Evolutionary conservation across 805 yeast species (phyloP), one percentile per base, ranked within the genome.

Genomic region (Yamadazyma akitaensis): DNA sequence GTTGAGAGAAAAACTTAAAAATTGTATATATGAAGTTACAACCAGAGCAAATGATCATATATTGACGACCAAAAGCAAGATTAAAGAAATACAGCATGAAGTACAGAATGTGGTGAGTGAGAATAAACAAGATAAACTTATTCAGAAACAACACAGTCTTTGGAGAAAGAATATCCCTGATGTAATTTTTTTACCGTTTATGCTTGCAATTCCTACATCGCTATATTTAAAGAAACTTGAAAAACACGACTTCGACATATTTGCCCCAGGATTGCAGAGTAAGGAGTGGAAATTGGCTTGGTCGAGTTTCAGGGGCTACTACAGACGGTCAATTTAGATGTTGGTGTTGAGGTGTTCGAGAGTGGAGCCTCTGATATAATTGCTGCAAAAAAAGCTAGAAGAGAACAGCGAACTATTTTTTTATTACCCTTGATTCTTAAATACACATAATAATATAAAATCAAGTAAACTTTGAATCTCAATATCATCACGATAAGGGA

Each of bases 1-100:
- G n/a, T 53, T 61, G 2, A 51, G 58, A 25, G 70, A 67, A 8
- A 64, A 63, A 44, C 55, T 85, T 47, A 76, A 77, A 49, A 81
- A 83, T 56, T 79, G 82, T 8, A 71, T 85, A 1, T 88, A 76
- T 57, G 88, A 83, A 40, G 77, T 84, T 5, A 87, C 94, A 2
- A 80, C 84, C 5, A 67, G 75, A 0, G 94, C 96, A 2, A 88
- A 88, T 63, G 96, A 88, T 60, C 96, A 88, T 61, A 58, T 88
- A 2, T 61, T 88, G 4, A 70, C 90, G 0, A 89, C 94, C 1
- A 69, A 85, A 42, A 61, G 68, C n/a, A 79, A 85, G 53, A 60
- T 84, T 19, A 49, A 54, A 1, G 59, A 68, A 28, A 61, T 77
- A 12, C 67, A 65, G 44, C 50, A 48, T 2, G 72, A 68, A 14